phyloP scores from a whole-genome alignment of 1,139 yeast species.

The Taphrina deformans region DNA sequence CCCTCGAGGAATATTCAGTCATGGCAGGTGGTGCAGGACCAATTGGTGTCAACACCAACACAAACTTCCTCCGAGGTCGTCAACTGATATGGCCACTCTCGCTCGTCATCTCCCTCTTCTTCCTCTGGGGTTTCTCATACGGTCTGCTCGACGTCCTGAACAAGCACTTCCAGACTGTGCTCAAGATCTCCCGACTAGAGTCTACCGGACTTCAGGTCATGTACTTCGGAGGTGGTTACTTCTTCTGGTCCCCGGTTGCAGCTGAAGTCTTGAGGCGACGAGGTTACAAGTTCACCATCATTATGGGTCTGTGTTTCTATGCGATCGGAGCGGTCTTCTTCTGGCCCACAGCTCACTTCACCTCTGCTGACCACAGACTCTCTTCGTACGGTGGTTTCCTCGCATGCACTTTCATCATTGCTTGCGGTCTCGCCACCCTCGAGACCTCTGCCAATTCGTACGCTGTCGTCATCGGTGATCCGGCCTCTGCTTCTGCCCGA shows the following conservation, averaged over 20 bases:
- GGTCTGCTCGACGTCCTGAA: conserved; percentile 37
- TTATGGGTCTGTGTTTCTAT: conserved; percentile 30
- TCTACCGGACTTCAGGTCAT: conserved; percentile 36
- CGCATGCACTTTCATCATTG: conserved; percentile 34
- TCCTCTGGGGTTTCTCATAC: conserved; percentile 37
- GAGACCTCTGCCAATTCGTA: conserved; percentile 35
- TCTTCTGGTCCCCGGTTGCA: conserved; percentile 16
- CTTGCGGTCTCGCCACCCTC: conserved; percentile 34
- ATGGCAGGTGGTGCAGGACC: conserved; percentile 15
- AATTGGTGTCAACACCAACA: conserved; percentile 16
- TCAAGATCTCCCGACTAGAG: conserved; percentile 27
- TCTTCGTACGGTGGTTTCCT: conserved; percentile 34
- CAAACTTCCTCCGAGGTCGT: conserved; percentile 12
- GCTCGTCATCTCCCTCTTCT: conserved; percentile 35
- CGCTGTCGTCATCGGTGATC: conserved; percentile 35
- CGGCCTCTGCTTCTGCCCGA: conserved; percentile 30
- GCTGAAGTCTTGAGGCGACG: conserved; percentile 31
- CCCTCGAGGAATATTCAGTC: background rate
- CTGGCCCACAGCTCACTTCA: conserved; percentile 34
- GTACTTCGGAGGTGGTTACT: conserved; percentile 36
- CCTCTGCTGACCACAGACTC: conserved; percentile 5
- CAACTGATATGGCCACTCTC: conserved; percentile 19
- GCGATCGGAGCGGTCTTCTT: conserved; percentile 34
- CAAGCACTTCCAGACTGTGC: conserved; percentile 32
- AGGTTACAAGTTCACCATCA: conserved; percentile 35